A percentile compares a stretch with the other conserved stretches of the same genome.
phyloP scores from a whole-genome alignment of 2,329 filamentous ascomycete species.

The Colletotrichum viniferum region DNA sequence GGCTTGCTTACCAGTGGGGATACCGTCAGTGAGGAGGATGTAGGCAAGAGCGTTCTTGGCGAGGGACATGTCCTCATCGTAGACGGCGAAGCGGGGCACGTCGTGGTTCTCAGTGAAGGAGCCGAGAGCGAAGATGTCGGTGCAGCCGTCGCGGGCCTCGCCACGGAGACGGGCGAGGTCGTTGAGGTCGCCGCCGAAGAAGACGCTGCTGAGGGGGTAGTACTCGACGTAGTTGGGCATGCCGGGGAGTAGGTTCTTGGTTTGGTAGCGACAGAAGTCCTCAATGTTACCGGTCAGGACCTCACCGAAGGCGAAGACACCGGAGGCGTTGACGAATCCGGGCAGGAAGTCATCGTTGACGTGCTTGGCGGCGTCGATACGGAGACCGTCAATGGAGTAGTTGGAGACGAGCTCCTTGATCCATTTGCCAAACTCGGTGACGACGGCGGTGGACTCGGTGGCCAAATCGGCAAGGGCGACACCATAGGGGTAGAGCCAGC shows the following conservation, averaged over 20 bases:
- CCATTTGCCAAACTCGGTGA: conserved; percentile 60
- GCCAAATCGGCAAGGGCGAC: conserved; percentile 67
- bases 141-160: conserved; percentile 15
- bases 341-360: conserved; percentile 65
- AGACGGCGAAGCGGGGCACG: conserved; percentile 50
- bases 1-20: conserved; percentile 49
- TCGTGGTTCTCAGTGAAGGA: conserved; percentile 66
- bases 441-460: conserved; percentile 55
- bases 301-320: conserved; percentile 67
- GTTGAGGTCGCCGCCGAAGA: conserved; percentile 27
- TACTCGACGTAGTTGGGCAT: conserved; percentile 65
- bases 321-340: conserved; percentile 55
- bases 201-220: conserved; percentile 31
- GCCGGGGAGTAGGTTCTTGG: conserved; percentile 58
- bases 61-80: conserved; percentile 57
- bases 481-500: conserved; percentile 59
- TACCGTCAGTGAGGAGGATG: conserved; percentile 63
- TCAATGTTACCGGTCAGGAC: conserved; percentile 57
- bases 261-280: conserved; percentile 60
- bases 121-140: conserved; percentile 33
- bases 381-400: conserved; percentile 66
- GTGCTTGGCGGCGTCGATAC: conserved; percentile 67
- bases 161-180: conserved; percentile 29
- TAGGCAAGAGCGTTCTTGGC: conserved; percentile 67
- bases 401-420: conserved; percentile 60